Base-by-base conservation (phyloP, 768 basidiomycete genomes). In the Suillus cothurnatus region DNA sequence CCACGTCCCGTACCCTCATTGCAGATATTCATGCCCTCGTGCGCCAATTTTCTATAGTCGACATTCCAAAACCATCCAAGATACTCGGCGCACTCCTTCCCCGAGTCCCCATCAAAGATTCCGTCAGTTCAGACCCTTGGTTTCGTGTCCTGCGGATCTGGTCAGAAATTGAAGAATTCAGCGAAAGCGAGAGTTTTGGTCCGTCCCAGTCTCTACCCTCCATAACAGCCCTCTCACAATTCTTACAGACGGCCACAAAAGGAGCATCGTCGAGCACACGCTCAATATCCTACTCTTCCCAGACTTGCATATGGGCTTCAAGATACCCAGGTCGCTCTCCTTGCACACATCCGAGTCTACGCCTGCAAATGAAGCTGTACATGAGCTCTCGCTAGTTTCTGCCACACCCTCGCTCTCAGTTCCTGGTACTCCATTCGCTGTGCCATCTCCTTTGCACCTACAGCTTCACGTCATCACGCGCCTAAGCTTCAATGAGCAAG, bases 131-230 rank as follows among this genome's bases (percentile, higher is more conserved):
- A 7, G 77, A 75, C 41, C 77, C 84, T 21, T 84, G 88, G 74
- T 91, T 92, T 74, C 86, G 84, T 67, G 88, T 84, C 7, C 66
- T 91, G 61, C 84, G 87, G 34, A 83, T 89, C 47, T 93, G 92
- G 92, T 88, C 86, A 6, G 91, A 94, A 70, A 80, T 93, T 49
- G 85, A 85, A 45, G 91, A 93, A 67, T 80, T 93, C 57, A 90
- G 85, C 70, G 92, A 94, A 76, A 89, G 83, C 72, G 92, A 93
- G 71, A 89, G 86, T 19, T 94, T 93, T 72, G 92, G 92, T 92
- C 71, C 64, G 83, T 77, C 9, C 31, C 61, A 74, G 70, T 45
- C 43, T 65, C 26, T 28, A 19, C 52, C 52, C 2, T 19, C 19
- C 52, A 53, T 21, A 50, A 31, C 4, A 53, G 50, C 9, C 28